These are phyloP conservation scores for Trametes villosa DNA, from an alignment of 768 basidiomycete species.

Conservation along the genomic window DNA sequence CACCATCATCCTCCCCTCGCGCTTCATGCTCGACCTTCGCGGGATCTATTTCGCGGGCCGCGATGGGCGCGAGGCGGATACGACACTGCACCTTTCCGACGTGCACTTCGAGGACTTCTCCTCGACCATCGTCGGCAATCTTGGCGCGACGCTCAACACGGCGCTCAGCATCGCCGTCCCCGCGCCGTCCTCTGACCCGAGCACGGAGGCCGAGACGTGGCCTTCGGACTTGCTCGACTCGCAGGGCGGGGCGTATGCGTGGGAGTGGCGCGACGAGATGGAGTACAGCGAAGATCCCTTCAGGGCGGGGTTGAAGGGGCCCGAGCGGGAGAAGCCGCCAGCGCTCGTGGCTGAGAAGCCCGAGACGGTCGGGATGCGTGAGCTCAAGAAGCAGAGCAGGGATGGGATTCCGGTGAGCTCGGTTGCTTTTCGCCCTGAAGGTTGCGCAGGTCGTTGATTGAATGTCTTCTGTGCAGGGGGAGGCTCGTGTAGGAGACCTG, in stretches of 20 bases:
- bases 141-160: constrained; percentile 6
- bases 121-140: constrained; percentile 8
- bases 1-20: constrained; percentile 10
- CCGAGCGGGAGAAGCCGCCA: not conserved
- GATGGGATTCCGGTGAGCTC: not conserved
- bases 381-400: not conserved
- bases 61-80: not conserved
- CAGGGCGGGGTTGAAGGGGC: not conserved
- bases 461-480: too few species aligned
- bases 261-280: constrained; percentile 1
- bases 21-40: constrained; percentile 12
- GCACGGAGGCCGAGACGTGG: not conserved
- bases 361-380: not conserved
- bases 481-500: too few species aligned
- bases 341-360: not conserved
- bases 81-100: constrained; percentile 5
- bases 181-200: not conserved
- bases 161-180: not conserved
- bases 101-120: constrained; percentile 3
- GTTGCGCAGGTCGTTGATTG: too few species aligned
- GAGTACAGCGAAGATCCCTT: constrained; percentile 4
- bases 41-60: constrained; percentile 3
- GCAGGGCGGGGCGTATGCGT: not conserved
- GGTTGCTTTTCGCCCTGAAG: too few species aligned
- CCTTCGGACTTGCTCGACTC: not conserved